Evolutionary conservation across 345 rosid genomes (phyloP), one percentile per base, ranked within the genome.

Genomic region (Geranium rotundifolium): DNA sequence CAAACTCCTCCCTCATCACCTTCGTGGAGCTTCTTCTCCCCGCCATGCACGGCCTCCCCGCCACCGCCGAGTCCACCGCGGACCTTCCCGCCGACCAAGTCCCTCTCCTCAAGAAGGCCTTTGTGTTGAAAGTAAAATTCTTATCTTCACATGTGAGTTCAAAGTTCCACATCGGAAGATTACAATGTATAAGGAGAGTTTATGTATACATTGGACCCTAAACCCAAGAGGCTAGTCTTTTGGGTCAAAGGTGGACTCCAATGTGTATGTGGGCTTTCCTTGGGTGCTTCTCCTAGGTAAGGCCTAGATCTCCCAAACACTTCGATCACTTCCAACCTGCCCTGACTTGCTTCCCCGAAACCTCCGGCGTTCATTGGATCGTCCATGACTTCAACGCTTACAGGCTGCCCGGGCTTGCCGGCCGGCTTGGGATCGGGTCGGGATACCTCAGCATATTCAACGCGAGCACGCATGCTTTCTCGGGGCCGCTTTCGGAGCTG

Each of bases 331-430:
- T 81, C 27, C 18, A 65, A 18, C 17, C 29, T 2, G 73, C 78
- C 17, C 19, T 79, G 54, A 63, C 68, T 4, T 41, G 34, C 12
- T 67, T 81, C 41, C 79, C 79, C 1, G 65, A 60, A 56, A 52
- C 70, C 15, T 34, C 68, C 0, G 77, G 77, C 0, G 83, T 66
- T 13, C 7, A 79, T 9, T 81, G 81, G 83, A 16, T 79, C 19
- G 46, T 81, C 12, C 75, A 58, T 1, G 85, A 81, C 63, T 63
- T 76, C 50, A 64, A 71, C 13, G 27, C 83, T 58, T 65, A 76
- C 62, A 79, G 85, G 81, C 62, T 81, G 16, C 81, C 81, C 19
- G 56, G 73, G 0, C 18, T 68, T 7, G 70, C 79, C 17, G 14
- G 65, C n/a, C 61, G 54, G 29, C 54, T 75, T 1, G 69, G 73